Conservation (phyloP, 805 yeast genomes). For the Wickerhamiella kurtzmanii region DNA sequence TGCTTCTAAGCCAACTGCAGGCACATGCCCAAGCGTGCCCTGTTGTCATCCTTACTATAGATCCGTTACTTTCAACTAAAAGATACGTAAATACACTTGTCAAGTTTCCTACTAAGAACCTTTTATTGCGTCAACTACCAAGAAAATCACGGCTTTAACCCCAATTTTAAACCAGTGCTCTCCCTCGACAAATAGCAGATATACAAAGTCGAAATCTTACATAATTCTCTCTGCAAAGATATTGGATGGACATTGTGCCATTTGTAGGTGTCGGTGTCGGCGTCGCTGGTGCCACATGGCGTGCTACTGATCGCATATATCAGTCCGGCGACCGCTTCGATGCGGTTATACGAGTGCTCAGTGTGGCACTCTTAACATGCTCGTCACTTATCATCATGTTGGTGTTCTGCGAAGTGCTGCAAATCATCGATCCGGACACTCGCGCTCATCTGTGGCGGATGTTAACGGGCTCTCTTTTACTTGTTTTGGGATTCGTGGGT, state of each 20-base stretch:
- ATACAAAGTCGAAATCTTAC: too few relatives aligned
- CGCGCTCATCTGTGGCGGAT: slow-evolving; percentile 16
- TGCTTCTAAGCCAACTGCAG: too few relatives aligned
- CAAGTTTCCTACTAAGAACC: too few relatives aligned
- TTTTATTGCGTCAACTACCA: too few relatives aligned
- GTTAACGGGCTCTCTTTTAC: slow-evolving; percentile 19
- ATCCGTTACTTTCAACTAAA: too few relatives aligned
- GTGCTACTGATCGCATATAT: background rate
- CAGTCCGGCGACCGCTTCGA: background rate
- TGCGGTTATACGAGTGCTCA: background rate
- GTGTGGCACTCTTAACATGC: slow-evolving; percentile 2
- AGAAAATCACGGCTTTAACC: too few relatives aligned
- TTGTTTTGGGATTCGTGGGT: slow-evolving; percentile 11
- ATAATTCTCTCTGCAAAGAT: background rate
- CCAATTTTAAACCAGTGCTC: too few relatives aligned
- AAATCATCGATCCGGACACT: slow-evolving; percentile 10
- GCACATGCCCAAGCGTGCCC: too few relatives aligned
- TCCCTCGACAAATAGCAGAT: too few relatives aligned
- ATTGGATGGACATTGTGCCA: background rate
- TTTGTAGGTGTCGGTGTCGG: background rate
- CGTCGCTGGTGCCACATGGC: background rate
- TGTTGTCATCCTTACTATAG: too few relatives aligned
- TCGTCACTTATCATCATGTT: slow-evolving; percentile 23
- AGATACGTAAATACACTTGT: too few relatives aligned
- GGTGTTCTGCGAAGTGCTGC: slow-evolving; percentile 28